Evolutionary conservation across 2,329 filamentous ascomycete species (phyloP), one percentile per base, ranked within the genome.

Genomic region (Colletotrichum melonis): DNA sequence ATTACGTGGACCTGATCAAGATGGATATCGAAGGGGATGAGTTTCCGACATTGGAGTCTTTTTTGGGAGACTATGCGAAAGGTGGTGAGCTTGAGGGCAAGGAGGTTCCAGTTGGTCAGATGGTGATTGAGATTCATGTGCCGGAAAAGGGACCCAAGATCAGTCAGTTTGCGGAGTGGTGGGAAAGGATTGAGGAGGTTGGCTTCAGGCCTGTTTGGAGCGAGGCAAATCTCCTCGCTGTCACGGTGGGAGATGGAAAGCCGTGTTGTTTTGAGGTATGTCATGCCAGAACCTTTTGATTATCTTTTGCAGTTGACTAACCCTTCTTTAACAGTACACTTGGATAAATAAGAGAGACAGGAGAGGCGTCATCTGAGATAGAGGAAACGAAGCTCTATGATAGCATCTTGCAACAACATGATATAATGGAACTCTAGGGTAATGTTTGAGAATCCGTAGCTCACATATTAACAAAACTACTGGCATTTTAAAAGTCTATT

Each of bases 1-100:
- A 79, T 24, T 82, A 81, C 69, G 79, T 84, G 73, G 76, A 54
- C 30, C 69, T 69, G 9, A 22, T 26, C 49, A 24, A 30, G 2
- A 42, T n/a, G 66, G 82, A 83, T 69, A 80, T 83, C 42, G 82
- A 83, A 63, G 8, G 4, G 5, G 35, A 38, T 11, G 58, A 62
- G 24, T 62, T 28, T 2, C 22, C 19, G 1, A 42, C 58, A 4
- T 3, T 62, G 14, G 58, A 62, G 6, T 38, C 35, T 19, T 12
- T 62, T 11, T 16, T n/a, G 14, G 22, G 16, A 3, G 58, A 62
- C 24, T 62, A 42, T 28, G 4, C 30, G 6, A 6, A 22, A 7
- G 22, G 22, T 24, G n/a, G 30, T 2, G 19, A 49, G 42, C 42
- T 49, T 9, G 42, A 49, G 42, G 56, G 30, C 11, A 11, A 26